phyloP scores from a whole-genome alignment of 1,139 yeast genomes.

The Yamadazyma mexicana region DNA sequence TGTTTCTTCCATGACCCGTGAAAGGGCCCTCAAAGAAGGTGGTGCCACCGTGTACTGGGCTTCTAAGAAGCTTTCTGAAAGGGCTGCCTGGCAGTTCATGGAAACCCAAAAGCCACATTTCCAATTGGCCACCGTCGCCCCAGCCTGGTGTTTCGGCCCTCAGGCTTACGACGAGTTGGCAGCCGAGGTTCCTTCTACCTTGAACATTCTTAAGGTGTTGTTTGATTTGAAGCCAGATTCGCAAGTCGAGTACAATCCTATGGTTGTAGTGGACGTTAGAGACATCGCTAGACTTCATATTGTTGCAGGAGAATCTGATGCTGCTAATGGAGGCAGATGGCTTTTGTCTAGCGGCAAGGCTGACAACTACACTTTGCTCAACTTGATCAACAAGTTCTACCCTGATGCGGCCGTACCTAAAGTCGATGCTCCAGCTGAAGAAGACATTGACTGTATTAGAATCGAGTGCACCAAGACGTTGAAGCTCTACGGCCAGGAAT shows the following conservation, averaged over 20 bases:
- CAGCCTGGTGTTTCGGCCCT: slow-evolving; percentile 48
- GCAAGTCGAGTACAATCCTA: slow-evolving; percentile 11
- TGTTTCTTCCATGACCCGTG: slow-evolving; percentile 25
- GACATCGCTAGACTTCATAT: slow-evolving; percentile 37
- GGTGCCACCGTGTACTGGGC: slow-evolving; percentile 29
- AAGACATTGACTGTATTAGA: slow-evolving; percentile 5
- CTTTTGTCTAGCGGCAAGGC: slow-evolving; percentile 24
- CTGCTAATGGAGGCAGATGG: slow-evolving; percentile 23
- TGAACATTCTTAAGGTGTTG: slow-evolving; percentile 3
- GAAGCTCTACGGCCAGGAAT: slow-evolving; percentile 28
- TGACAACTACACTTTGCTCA: slow-evolving; percentile 25
- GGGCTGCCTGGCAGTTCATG: slow-evolving; percentile 32
- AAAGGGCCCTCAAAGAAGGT: slow-evolving; percentile 25
- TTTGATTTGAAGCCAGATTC: slow-evolving; percentile 13
- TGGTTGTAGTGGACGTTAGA: slow-evolving; percentile 28
- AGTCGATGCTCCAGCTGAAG: not conserved
- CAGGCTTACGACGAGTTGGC: slow-evolving; percentile 28
- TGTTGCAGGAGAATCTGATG: slow-evolving; percentile 25
- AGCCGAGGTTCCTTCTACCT: slow-evolving; percentile 5
- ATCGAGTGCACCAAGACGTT: slow-evolving; percentile 28
- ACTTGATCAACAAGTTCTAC: slow-evolving; percentile 24
- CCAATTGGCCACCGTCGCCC: slow-evolving; percentile 42
- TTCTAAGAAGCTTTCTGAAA: slow-evolving; percentile 36
- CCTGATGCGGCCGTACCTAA: slow-evolving; percentile 18
- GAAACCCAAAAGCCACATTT: slow-evolving; percentile 35